Evolutionary conservation across 2,329 filamentous ascomycete species (phyloP).

Genomic region (Ampelomyces quisqualis): DNA sequence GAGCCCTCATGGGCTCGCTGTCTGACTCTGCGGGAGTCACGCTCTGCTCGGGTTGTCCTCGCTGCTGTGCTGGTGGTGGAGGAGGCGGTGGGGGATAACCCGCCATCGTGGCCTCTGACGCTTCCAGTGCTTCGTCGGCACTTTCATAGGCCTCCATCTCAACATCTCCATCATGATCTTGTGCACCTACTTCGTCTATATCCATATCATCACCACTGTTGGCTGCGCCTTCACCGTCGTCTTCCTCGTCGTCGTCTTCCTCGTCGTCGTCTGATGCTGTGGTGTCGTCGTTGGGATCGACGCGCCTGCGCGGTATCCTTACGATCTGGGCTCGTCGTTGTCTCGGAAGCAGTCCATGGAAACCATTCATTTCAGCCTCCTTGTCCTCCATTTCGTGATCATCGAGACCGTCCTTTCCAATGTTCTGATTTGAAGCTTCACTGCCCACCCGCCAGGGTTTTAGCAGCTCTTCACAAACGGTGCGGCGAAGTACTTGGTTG

Average conservation of each 20-base stretch:
- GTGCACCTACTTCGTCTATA: slow-evolving; percentile 46
- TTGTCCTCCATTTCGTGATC: slow-evolving; percentile 70
- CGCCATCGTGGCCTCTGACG: slow-evolving; percentile 74
- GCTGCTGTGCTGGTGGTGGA: slow-evolving; percentile 41
- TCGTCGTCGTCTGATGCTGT: slow-evolving; percentile 49
- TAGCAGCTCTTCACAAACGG: slow-evolving; percentile 89
- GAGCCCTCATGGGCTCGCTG: slow-evolving; percentile 63
- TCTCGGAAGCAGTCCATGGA: slow-evolving; percentile 29
- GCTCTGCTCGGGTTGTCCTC: slow-evolving; percentile 58
- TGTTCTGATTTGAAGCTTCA: slow-evolving; percentile 72
- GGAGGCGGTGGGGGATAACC: slow-evolving; percentile 69
- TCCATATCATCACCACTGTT: slow-evolving; percentile 52
- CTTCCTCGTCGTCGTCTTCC: slow-evolving; percentile 49
- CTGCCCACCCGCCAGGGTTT: slow-evolving; percentile 86
- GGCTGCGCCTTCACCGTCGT: slow-evolving; percentile 49
- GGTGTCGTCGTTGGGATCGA: slow-evolving; percentile 50
- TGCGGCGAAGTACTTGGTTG: slow-evolving; percentile 72
- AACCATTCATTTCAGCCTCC: slow-evolving; percentile 40
- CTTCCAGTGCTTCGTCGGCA: slow-evolving; percentile 68
- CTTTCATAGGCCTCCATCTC: slow-evolving; percentile 51
- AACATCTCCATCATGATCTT: slow-evolving; percentile 52
- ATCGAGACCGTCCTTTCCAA: slow-evolving; percentile 77
- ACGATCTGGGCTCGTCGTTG: slow-evolving; percentile 32
- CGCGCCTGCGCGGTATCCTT: slow-evolving; percentile 24
- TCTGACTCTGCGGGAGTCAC: slow-evolving; percentile 73